Percentiles rank a stretch among this genome's conserved stretches.
phyloP scores from a whole-genome alignment of 768 basidiomycete genomes.

The Lanmaoa rubissima region DNA sequence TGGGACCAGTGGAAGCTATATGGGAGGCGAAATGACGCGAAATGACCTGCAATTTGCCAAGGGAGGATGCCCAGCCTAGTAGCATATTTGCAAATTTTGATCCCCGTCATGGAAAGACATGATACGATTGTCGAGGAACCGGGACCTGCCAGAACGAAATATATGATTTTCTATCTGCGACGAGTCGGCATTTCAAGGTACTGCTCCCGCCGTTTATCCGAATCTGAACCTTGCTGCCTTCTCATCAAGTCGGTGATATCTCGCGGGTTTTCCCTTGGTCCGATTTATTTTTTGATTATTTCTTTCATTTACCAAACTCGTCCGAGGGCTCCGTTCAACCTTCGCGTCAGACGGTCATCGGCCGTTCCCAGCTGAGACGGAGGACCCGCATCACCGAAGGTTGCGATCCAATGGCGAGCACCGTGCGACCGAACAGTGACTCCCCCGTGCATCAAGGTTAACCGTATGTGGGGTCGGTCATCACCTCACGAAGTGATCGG shows the following conservation, averaged over 20 bases:
- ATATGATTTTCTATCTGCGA: not conserved
- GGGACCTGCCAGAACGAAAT: not conserved
- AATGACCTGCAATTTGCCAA: conserved; percentile 18
- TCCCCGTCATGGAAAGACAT: conserved; percentile 18
- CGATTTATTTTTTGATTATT: conserved; percentile 1
- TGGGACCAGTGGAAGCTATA: conserved; percentile 5
- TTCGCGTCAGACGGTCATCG: not conserved
- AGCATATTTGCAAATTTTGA: conserved; percentile 12
- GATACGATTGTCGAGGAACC: conserved; percentile 12
- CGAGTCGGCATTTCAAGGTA: conserved; percentile 18
- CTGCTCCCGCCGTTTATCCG: not conserved
- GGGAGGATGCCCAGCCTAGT: not conserved
- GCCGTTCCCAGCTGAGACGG: conserved; percentile 17
- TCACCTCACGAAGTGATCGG: conserved; percentile 6
- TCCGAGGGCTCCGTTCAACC: conserved; percentile 20
- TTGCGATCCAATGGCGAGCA: conserved; percentile 10
- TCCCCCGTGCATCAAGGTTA: not conserved
- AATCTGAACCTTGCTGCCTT: not conserved
- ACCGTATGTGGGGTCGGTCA: not conserved
- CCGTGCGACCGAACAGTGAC: not conserved
- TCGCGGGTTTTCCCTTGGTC: conserved; percentile 2
- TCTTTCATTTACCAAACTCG: conserved; percentile 11
- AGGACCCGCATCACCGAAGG: conserved; percentile 20
- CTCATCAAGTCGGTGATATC: conserved; percentile 8
- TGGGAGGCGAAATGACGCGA: conserved; percentile 30